These are phyloP conservation scores for Cornus suecica DNA, from an alignment of 148 eudicot species.

Conservation along the genomic window DNA sequence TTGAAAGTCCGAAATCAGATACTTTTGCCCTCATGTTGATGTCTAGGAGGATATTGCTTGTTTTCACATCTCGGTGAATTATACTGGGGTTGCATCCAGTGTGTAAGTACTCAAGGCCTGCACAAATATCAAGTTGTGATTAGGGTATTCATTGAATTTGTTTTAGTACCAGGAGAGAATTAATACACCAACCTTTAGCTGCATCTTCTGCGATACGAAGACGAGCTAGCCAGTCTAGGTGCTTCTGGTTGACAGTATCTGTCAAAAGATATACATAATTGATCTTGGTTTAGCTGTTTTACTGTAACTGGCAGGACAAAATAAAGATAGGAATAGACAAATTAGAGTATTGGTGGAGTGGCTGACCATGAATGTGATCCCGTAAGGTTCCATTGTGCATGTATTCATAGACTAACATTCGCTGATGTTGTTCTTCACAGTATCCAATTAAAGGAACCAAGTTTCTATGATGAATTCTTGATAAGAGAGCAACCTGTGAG, in stretches of 20 bases:
- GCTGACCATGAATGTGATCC: slow-evolving; percentile 84
- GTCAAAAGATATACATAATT: slow-evolving; percentile 21
- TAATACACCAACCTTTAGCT: slow-evolving; percentile 67
- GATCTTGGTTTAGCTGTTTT: slow-evolving; percentile 4
- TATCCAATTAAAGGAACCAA: slow-evolving; percentile 94
- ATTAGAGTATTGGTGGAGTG: background rate
- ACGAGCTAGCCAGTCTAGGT: slow-evolving; percentile 86
- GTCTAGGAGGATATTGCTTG: slow-evolving; percentile 93
- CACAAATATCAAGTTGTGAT: slow-evolving; percentile 15
- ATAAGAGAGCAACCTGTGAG: slow-evolving; percentile 80
- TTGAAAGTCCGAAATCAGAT: slow-evolving; percentile 91
- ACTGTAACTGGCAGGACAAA: background rate
- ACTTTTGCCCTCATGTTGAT: slow-evolving; percentile 96
- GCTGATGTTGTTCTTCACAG: slow-evolving; percentile 86
- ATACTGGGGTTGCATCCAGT: slow-evolving; percentile 96
- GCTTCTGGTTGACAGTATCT: slow-evolving; percentile 57
- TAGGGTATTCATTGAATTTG: background rate
- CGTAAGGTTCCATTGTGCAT: slow-evolving; percentile 93
- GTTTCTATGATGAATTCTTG: slow-evolving; percentile 94
- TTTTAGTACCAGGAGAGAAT: slow-evolving; percentile 2
- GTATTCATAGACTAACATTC: slow-evolving; percentile 89
- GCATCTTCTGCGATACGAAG: slow-evolving; percentile 93
- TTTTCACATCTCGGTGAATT: slow-evolving; percentile 94
- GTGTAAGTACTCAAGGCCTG: slow-evolving; percentile 95
- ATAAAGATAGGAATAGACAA: background rate